A percentile compares a stretch with the other conserved stretches of the same genome.
These are phyloP conservation scores for Venturia nashicola DNA, from an alignment of 2,329 filamentous ascomycete species.

Conservation along the genomic window DNA sequence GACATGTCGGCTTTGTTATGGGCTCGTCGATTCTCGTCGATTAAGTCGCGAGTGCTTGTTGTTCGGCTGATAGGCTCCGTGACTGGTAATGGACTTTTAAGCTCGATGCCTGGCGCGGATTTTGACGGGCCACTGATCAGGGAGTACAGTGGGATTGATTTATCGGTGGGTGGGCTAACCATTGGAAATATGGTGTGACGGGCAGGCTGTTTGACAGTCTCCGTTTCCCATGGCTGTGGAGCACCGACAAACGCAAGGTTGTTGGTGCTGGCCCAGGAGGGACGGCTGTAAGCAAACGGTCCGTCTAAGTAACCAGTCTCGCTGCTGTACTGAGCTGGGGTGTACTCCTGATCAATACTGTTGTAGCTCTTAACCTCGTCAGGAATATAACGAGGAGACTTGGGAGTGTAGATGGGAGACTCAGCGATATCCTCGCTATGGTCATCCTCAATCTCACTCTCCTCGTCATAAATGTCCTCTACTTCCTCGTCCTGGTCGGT, in stretches of 20 bases:
- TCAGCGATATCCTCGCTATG: not conserved
- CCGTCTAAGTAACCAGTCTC: not conserved
- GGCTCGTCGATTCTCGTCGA: not conserved
- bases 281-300: not conserved
- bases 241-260: not conserved
- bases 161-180: not conserved
- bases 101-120: not conserved
- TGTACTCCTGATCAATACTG: too few species aligned
- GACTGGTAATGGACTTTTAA: not conserved
- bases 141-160: not conserved
- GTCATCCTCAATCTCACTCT: not conserved
- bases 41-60: not conserved
- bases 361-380: not conserved
- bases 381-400: not conserved
- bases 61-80: not conserved
- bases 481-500: not conserved
- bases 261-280: not conserved
- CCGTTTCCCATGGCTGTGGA: not conserved
- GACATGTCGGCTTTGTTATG: constrained; percentile 4
- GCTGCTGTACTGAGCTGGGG: not conserved
- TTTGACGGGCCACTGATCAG: not conserved
- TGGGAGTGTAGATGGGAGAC: not conserved
- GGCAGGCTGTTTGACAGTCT: not conserved
- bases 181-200: not conserved
- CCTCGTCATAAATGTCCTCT: not conserved